Conservation (phyloP, 352 stramenopile genomes). For the Globisporangium sylvaticum region DNA sequence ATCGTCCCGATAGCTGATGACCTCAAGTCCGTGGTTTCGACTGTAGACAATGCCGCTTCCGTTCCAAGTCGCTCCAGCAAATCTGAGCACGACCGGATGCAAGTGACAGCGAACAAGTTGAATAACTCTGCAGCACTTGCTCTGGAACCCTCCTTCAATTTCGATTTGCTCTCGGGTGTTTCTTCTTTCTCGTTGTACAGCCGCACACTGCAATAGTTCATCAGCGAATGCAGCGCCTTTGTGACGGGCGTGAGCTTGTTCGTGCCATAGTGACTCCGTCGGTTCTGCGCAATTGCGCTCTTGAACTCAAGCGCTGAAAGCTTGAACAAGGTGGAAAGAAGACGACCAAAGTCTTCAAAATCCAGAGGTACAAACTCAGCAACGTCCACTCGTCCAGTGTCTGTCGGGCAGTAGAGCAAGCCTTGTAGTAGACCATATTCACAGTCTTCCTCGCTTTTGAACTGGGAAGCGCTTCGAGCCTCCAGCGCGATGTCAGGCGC, state of each 20-base stretch:
- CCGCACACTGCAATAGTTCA: constrained; percentile 44
- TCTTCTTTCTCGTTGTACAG: constrained; percentile 30
- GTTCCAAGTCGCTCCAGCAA: constrained; percentile 14
- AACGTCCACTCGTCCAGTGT: constrained; percentile 33
- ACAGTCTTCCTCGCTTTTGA: constrained; percentile 28
- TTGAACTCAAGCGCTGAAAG: constrained; percentile 33
- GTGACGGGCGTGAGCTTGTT: constrained; percentile 24
- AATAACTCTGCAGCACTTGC: constrained; percentile 27
- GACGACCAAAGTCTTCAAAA: constrained; percentile 23
- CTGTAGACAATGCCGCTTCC: not conserved
- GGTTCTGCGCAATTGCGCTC: not conserved
- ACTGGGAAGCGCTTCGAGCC: constrained; percentile 7
- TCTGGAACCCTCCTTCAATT: constrained; percentile 6
- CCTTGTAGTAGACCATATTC: constrained; percentile 26
- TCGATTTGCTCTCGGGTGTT: constrained; percentile 15
- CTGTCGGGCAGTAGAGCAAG: constrained; percentile 30
- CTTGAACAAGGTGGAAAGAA: constrained; percentile 29
- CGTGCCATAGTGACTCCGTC: not conserved
- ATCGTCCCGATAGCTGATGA: constrained; percentile 41
- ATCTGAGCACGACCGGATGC: constrained; percentile 33
- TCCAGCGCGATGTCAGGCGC: constrained; percentile 8
- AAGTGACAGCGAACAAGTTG: constrained; percentile 36
- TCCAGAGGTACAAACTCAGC: constrained; percentile 35
- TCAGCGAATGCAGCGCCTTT: constrained; percentile 37
- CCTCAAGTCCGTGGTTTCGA: constrained; percentile 11